These are phyloP conservation scores for Mycena alexandri DNA, from an alignment of 768 basidiomycete species.

Conservation along the genomic window DNA sequence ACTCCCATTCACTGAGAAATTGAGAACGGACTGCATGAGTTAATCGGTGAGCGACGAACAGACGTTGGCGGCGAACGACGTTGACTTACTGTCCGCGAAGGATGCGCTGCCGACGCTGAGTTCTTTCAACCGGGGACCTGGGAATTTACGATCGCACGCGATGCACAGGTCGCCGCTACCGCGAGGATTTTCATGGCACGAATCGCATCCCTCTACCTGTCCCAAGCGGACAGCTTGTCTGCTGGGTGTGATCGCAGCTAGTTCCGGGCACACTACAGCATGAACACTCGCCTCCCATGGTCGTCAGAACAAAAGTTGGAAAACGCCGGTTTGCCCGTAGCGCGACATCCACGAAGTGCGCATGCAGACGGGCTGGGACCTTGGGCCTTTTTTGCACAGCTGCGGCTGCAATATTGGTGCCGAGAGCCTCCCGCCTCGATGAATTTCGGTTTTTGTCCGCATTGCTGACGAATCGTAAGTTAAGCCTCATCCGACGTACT, in stretches of 20 bases:
- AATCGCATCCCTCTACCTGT: conserved; percentile 62
- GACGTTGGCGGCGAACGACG: conserved; percentile 30
- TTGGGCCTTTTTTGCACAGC: conserved; percentile 65
- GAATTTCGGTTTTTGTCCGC: conserved; percentile 71
- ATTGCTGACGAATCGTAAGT: conserved; percentile 55
- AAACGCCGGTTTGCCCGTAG: conserved; percentile 62
- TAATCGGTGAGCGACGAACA: conserved; percentile 6
- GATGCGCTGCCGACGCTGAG: conserved; percentile 58
- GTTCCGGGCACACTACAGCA: conserved; percentile 9
- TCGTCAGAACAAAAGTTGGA: conserved; percentile 69
- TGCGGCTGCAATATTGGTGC: conserved; percentile 73
- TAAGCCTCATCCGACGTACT: conserved; percentile 21
- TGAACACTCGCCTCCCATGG: conserved; percentile 64
- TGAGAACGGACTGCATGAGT: conserved; percentile 54
- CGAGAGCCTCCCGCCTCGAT: conserved; percentile 66
- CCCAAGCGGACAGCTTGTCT: conserved; percentile 68
- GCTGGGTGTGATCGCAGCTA: conserved; percentile 17
- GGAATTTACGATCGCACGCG: conserved; percentile 61
- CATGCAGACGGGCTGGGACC: conserved; percentile 57
- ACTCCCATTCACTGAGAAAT: conserved; percentile 70
- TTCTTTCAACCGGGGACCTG: conserved; percentile 61
- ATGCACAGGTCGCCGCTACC: conserved; percentile 61
- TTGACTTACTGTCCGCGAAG: conserved; percentile 65
- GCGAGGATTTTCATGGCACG: conserved; percentile 63
- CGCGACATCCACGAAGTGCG: conserved; percentile 63